Evolutionary conservation across 2,329 filamentous ascomycete genomes (phyloP).

Genomic region (Dactylonectria macrodidyma): DNA sequence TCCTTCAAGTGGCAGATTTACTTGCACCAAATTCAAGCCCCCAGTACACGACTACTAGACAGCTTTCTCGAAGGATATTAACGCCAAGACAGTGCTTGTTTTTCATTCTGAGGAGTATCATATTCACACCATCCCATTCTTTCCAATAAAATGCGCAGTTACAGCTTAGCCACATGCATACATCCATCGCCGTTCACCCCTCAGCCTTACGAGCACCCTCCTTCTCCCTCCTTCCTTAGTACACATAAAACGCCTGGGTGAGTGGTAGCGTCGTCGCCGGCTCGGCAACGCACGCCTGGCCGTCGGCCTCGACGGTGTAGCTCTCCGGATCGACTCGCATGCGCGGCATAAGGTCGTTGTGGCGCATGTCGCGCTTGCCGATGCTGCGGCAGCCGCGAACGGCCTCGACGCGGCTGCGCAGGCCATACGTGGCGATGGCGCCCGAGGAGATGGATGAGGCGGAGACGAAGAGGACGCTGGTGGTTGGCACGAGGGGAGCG

Average conservation of each 20-base stretch:
- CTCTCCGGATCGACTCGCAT: constrained; percentile 95
- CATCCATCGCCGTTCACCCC: neutral
- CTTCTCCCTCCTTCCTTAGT: constrained; percentile 59
- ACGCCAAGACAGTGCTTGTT: neutral
- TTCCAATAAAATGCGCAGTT: constrained; percentile 21
- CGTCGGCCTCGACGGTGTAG: constrained; percentile 91
- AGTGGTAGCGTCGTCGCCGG: constrained; percentile 81
- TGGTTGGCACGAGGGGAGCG: constrained; percentile 78
- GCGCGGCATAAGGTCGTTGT: constrained; percentile 84
- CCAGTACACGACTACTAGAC: neutral
- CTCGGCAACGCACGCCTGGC: constrained; percentile 79
- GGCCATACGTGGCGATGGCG: constrained; percentile 77
- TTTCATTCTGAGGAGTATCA: neutral
- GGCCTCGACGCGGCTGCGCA: constrained; percentile 85
- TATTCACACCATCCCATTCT: constrained; percentile 11
- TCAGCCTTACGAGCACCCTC: neutral
- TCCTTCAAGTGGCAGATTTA: too few relatives aligned
- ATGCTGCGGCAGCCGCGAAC: constrained; percentile 83
- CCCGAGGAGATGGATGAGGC: constrained; percentile 78
- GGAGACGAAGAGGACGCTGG: constrained; percentile 88
- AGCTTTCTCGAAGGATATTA: neutral
- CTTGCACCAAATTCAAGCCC: neutral
- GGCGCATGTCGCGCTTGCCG: constrained; percentile 91
- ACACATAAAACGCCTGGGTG: constrained; percentile 84
- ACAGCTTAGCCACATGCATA: neutral